Evolutionary conservation across 208 protist species (phyloP).

Genomic region (Trypanosoma avium): DNA sequence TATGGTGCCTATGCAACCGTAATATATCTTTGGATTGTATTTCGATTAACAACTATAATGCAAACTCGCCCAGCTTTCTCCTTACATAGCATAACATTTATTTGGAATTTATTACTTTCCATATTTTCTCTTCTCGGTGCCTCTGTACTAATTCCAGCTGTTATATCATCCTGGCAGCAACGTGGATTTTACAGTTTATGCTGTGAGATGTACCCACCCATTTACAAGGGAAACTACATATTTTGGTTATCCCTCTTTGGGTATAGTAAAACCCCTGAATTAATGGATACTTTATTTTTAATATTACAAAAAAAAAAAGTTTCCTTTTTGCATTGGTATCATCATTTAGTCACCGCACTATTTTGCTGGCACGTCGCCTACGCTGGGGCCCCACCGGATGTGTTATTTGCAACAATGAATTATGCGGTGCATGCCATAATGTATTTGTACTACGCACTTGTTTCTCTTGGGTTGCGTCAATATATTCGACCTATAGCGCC

Average conservation of each 20-base stretch:
- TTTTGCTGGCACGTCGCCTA: slow-evolving; percentile 93
- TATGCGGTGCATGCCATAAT: slow-evolving; percentile 92
- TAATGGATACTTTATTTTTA: slow-evolving; percentile 72
- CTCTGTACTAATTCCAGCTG: slow-evolving; percentile 39
- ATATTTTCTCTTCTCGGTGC: slow-evolving; percentile 66
- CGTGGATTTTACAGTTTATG: not conserved
- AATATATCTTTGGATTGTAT: slow-evolving; percentile 22
- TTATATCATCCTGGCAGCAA: slow-evolving; percentile 12
- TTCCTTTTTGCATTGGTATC: slow-evolving; percentile 90
- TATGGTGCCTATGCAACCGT: slow-evolving; percentile 25
- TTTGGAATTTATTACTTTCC: slow-evolving; percentile 77
- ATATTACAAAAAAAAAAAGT: slow-evolving; percentile 80
- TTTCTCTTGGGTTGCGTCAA: slow-evolving; percentile 43
- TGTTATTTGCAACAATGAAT: slow-evolving; percentile 92
- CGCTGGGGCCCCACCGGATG: too few species aligned
- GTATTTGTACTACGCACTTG: slow-evolving; percentile 93
- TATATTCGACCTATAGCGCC: slow-evolving; percentile 69
- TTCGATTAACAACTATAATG: slow-evolving; percentile 52
- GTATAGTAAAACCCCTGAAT: slow-evolving; percentile 77
- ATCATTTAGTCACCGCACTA: slow-evolving; percentile 91
- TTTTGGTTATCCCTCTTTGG: slow-evolving; percentile 64
- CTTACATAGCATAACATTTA: slow-evolving; percentile 31
- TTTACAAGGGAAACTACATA: slow-evolving; percentile 49
- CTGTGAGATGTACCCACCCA: slow-evolving; percentile 41
- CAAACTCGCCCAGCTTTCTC: slow-evolving; percentile 44